Evolutionary conservation across 768 basidiomycete species (phyloP), one percentile per base, ranked within the genome.

Genomic region (Crepidotus variabilis): DNA sequence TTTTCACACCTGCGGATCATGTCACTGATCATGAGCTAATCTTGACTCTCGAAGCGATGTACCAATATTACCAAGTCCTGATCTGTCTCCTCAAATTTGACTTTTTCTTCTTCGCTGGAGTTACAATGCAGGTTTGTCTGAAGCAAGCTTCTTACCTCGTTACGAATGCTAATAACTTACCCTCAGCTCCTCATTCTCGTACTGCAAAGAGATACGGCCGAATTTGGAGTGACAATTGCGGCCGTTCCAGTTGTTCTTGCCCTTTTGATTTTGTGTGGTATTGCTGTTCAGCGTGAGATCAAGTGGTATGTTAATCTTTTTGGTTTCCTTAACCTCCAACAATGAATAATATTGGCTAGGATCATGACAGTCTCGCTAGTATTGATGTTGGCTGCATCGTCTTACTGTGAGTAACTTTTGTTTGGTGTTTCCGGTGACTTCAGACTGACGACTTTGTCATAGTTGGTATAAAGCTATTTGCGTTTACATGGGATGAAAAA

Each of bases 41-140:
- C 46, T 57, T 58, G 32, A 47, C 55, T 35, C 60, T 34, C 62
- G 52, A 60, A 93, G 91, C 81, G 32, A 94, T 94, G 92, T 93
- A 91, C 68, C 88, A 88, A 63, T 91, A 76, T 71, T 94, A 94
- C 65, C 88, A 94, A 72, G 83, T 94, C 63, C 82, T 92, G 78
- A 84, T 94, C 47, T 92, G 90, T 65, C 78, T 94, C 52, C 81
- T 94, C 63, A 94, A 92, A 68, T 92, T 94, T 68, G 91, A 94
- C 69, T 94, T 92, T 70, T 94, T 94, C 75, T 84, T 82, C 69
- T 93, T 94, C 66, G 78, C 81, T 20, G 92, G 87, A n/a, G 86
- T 93, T 22, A 92, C 91, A 2, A 92, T 92, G 81, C 92, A 94
- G 83, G 91, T 83, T 51, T 34, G 63, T 9, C 22, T 16, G 23